These are phyloP conservation scores for Yueomyces sinensis DNA, from an alignment of 805 yeast genomes.

Conservation along the genomic window DNA sequence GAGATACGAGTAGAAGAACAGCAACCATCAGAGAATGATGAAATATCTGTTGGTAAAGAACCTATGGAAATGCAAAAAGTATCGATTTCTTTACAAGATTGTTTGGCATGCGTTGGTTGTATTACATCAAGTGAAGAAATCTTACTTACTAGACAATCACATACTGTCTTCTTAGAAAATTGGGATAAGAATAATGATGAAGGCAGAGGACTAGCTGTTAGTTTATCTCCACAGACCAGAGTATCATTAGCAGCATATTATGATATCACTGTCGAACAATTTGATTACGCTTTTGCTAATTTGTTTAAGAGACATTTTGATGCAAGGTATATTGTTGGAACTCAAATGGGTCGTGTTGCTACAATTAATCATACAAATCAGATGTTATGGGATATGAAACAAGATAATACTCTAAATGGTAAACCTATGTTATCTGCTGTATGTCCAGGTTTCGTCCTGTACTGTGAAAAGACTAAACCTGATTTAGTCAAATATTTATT, in stretches of 20 bases:
- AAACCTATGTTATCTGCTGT: conserved; percentile 54
- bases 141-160: conserved; percentile 80
- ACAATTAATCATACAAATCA: conserved; percentile 41
- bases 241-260: conserved; percentile 66
- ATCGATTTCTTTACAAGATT: conserved; percentile 79
- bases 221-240: conserved; percentile 77
- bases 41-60: conserved; percentile 55
- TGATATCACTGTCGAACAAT: conserved; percentile 33
- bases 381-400: conserved; percentile 16
- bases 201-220: conserved; percentile 41
- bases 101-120: conserved; percentile 94
- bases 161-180: conserved; percentile 58
- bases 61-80: conserved; percentile 56
- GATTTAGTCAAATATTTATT: conserved; percentile 60
- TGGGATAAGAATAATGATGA: conserved; percentile 23
- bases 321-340: conserved; percentile 67
- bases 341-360: conserved; percentile 66
- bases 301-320: conserved; percentile 46
- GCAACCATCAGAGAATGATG: conserved; percentile 20
- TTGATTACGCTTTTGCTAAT: conserved; percentile 49
- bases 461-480: conserved; percentile 93
- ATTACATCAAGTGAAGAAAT: conserved; percentile 97
- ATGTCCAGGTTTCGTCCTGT: conserved; percentile 95
- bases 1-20: conserved; percentile 9
- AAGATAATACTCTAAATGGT: conserved; percentile 1